These are phyloP conservation scores for Proliferodiscus dingleyae DNA, from an alignment of 2,329 filamentous ascomycete genomes.

Conservation along the genomic window DNA sequence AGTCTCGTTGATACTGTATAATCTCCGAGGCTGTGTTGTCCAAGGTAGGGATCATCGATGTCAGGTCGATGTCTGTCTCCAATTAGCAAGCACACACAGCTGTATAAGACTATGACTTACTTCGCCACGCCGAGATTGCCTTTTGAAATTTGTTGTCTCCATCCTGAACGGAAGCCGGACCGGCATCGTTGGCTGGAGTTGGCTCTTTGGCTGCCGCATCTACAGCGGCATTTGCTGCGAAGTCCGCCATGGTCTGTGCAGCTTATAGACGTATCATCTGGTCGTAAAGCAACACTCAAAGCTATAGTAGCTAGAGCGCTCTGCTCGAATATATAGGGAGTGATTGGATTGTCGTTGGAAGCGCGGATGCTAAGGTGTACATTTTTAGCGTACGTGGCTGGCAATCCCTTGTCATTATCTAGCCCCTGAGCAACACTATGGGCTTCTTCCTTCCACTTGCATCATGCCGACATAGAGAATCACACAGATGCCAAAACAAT, in stretches of 20 bases:
- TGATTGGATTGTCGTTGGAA: too few relatives aligned
- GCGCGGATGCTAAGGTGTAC: too few relatives aligned
- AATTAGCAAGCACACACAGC: slow-evolving; percentile 11
- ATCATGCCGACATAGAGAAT: too few relatives aligned
- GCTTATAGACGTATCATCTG: slow-evolving; percentile 16
- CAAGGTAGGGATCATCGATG: slow-evolving; percentile 74
- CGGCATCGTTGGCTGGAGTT: slow-evolving; percentile 8
- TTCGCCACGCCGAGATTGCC: slow-evolving; percentile 93
- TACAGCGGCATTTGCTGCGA: slow-evolving; percentile 22
- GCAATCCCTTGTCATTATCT: too few relatives aligned
- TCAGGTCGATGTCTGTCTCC: slow-evolving; percentile 74
- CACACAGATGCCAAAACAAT: too few relatives aligned
- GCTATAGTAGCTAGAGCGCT: not conserved
- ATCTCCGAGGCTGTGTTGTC: slow-evolving; percentile 95
- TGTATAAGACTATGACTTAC: slow-evolving; percentile 44
- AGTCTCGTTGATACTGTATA: slow-evolving; percentile 86
- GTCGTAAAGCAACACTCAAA: not conserved
- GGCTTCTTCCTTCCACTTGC: too few relatives aligned
- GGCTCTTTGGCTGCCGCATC: slow-evolving; percentile 13
- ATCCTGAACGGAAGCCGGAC: slow-evolving; percentile 33
- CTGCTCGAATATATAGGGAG: too few relatives aligned
- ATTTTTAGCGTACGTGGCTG: too few relatives aligned
- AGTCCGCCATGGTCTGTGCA: slow-evolving; percentile 26
- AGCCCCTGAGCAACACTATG: too few relatives aligned
- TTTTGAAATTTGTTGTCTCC: slow-evolving; percentile 92